Evolutionary conservation across 2,329 filamentous ascomycete genomes (phyloP).

Genomic region (Mollisia scopiformis): DNA sequence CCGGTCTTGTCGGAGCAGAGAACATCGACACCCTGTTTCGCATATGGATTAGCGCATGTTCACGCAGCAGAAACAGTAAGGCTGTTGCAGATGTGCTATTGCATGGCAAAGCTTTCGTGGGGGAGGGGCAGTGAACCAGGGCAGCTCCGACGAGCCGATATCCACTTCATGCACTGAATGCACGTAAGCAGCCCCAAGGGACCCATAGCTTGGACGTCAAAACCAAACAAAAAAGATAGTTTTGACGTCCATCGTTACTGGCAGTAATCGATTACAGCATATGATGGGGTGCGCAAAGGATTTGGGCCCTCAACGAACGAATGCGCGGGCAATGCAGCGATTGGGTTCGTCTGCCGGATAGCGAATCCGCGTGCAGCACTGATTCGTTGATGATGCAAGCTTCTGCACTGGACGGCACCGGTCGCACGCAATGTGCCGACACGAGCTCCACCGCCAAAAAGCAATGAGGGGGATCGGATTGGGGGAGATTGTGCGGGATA

Average conservation of each 20-base stretch:
- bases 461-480: neutral
- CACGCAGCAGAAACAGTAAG: neutral
- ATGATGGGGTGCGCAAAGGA: neutral
- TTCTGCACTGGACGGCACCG: constrained; percentile 5
- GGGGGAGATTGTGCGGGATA: neutral
- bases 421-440: constrained; percentile 12
- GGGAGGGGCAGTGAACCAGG: neutral
- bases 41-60: constrained; percentile 15
- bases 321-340: neutral
- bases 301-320: neutral
- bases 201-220: neutral
- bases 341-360: neutral
- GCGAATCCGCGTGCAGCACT: neutral
- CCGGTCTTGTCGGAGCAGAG: constrained; percentile 84
- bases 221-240: neutral
- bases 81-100: neutral
- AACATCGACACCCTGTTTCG: constrained; percentile 65
- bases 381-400: constrained; percentile 3
- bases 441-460: constrained; percentile 7
- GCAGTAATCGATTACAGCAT: neutral
- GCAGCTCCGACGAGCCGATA: neutral
- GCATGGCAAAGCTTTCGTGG: neutral
- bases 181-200: constrained; percentile 2
- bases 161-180: constrained; percentile 1
- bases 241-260: neutral